Evolutionary conservation across 495 filamentous ascomycete genomes (phyloP).

Genomic region (Talaromyces nanjingensis): DNA sequence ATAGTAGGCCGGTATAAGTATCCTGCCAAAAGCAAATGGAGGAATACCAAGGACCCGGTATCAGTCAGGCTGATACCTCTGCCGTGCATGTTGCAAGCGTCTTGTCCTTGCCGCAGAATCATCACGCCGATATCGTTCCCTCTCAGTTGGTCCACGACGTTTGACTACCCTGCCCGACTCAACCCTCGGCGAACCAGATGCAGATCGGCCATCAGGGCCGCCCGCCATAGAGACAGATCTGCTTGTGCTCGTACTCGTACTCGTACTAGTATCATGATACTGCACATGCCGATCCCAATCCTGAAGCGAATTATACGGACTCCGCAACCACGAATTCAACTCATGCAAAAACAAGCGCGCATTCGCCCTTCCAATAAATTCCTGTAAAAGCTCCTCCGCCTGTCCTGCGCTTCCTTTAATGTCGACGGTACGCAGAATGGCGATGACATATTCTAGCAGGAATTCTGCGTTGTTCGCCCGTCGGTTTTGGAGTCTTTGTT

Average conservation of each 20-base stretch:
- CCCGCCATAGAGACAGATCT: background rate
- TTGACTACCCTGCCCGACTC: conserved; percentile 23
- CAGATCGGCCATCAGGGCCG: conserved; percentile 18
- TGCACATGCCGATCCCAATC: conserved; percentile 81
- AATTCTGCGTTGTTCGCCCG: conserved; percentile 79
- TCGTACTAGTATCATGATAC: conserved; percentile 47
- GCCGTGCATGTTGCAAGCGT: conserved; percentile 24
- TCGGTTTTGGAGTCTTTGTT: conserved; percentile 34
- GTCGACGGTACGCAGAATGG: conserved; percentile 84
- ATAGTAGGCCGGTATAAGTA: background rate
- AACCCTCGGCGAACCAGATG: conserved; percentile 11
- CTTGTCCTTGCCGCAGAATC: conserved; percentile 17
- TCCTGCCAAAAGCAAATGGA: background rate
- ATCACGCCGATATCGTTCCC: conserved; percentile 10
- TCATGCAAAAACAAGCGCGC: conserved; percentile 80
- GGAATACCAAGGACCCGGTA: conserved; percentile 15
- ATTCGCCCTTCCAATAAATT: conserved; percentile 76
- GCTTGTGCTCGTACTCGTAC: background rate
- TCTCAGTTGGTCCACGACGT: conserved; percentile 5
- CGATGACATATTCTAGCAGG: conserved; percentile 79
- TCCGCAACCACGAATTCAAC: conserved; percentile 70
- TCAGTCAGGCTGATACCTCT: conserved; percentile 36
- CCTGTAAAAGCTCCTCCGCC: conserved; percentile 80
- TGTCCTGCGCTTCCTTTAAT: conserved; percentile 78
- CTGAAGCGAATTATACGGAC: conserved; percentile 59